These are phyloP conservation scores for Alternaria atra DNA, from an alignment of 2,329 filamentous ascomycete genomes.

Conservation along the genomic window DNA sequence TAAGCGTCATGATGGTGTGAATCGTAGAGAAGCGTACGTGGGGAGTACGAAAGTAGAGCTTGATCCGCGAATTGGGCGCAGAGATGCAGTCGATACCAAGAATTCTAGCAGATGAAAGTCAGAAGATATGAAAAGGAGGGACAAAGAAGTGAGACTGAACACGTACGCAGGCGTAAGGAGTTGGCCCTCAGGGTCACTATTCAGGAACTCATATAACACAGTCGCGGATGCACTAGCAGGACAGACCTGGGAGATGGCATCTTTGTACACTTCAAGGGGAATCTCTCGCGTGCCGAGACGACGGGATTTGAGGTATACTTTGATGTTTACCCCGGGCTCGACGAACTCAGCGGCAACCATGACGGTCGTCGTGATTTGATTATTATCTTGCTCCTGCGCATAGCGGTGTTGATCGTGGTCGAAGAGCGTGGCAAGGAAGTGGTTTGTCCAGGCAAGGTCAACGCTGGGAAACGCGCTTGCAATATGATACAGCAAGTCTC, in stretches of 20 bases:
- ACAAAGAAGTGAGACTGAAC: not conserved
- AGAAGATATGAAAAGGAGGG: not conserved
- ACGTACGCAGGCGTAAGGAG: not conserved
- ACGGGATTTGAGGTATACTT: not conserved
- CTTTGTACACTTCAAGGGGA: not conserved
- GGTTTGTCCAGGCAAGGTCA: not conserved
- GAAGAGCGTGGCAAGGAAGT: slow-evolving; percentile 1
- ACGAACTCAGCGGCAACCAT: not conserved
- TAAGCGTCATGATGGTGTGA: slow-evolving; percentile 35
- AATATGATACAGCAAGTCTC: not conserved
- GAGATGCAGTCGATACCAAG: slow-evolving; percentile 16
- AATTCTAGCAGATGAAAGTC: not conserved
- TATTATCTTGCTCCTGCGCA: not conserved
- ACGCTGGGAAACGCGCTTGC: not conserved
- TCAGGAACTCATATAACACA: not conserved
- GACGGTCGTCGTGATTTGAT: not conserved
- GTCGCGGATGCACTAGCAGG: not conserved
- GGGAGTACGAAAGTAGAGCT: slow-evolving; percentile 19
- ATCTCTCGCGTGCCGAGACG: not conserved
- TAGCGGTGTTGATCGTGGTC: slow-evolving; percentile 1
- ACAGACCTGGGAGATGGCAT: not conserved
- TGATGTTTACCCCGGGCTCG: not conserved
- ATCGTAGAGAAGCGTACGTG: slow-evolving; percentile 28
- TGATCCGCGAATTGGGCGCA: slow-evolving; percentile 17
- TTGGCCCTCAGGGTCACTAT: not conserved